Base-by-base conservation (phyloP, 2,329 filamentous ascomycete species). In the Fusarium sp. region DNA sequence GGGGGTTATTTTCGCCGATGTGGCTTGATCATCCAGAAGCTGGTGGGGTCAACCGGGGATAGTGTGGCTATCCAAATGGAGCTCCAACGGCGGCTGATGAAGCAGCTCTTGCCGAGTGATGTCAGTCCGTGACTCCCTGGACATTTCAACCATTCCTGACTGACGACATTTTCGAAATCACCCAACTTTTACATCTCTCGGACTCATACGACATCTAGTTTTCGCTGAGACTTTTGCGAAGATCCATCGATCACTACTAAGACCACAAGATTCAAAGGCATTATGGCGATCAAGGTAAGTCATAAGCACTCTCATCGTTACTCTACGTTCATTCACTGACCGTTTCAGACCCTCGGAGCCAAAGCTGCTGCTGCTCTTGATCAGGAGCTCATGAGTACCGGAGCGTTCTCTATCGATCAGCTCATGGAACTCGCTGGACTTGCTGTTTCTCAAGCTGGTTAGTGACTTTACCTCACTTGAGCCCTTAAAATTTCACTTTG, bases 401-500 rank as follows among this genome's bases (percentile, higher is more conserved):
- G 91, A 2, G 94, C 93, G 14, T 99, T 97, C 83, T 97, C 94
- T 16, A 89, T 99, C 61, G 96, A 98, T 79, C 96, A 99, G 82
- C 86, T 99, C 54, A 98, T 99, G 96, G 96, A 98, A 80, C 85
- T 99, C 12, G 96, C 96, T 46, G 96, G 96, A 0, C 87, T 99
- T 1, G 95, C 94, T 2, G 94, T 98, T 31, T 95, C 95, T 18
- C 94, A 98, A 86, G 94, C 93, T 56, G 91, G 94, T 95, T 79
- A 65, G 85, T 71, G 42, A 25, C 33, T 27, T 37, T 16, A 29
- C 27, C 39, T 59, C n/a, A 37, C 19, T 31, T 12, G 35, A 31
- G 14, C 38, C 18, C 25, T 45, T 25, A 12, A 15, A 14, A 14
- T 44, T 51, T 29, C 39, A 49, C 18, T 19, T 37, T 15, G 12